Evolutionary conservation across 805 yeast species (phyloP).

Genomic region (Pichia rugopelliculosa): DNA sequence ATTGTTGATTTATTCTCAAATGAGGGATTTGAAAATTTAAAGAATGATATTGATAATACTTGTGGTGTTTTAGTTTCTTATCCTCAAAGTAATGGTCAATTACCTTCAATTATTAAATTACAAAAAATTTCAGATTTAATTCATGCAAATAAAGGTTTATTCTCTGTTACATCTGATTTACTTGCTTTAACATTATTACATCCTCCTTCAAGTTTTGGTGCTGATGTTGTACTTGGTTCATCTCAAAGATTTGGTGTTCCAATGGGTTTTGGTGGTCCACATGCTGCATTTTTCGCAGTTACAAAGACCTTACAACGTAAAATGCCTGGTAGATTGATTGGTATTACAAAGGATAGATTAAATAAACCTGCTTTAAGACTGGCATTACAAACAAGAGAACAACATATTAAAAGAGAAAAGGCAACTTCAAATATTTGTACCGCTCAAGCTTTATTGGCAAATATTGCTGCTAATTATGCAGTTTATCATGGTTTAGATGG

Average conservation of each 20-base stretch:
- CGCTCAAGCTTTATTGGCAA: constrained; percentile 93
- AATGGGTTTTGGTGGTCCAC: constrained; percentile 97
- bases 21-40: constrained; percentile 31
- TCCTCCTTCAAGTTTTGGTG: constrained; percentile 81
- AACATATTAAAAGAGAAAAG: constrained; percentile 93
- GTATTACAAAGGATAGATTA: constrained; percentile 83
- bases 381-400: constrained; percentile 97
- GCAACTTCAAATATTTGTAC: constrained; percentile 98
- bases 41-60: constrained; percentile 30
- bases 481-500: constrained; percentile 95
- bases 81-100: constrained; percentile 79
- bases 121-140: constrained; percentile 51
- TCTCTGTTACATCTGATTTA: constrained; percentile 86
- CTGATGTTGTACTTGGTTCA: constrained; percentile 88
- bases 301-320: constrained; percentile 75
- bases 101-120: constrained; percentile 43
- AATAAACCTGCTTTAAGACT: constrained; percentile 86
- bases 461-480: constrained; percentile 91
- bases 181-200: constrained; percentile 79
- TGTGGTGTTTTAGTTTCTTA: constrained; percentile 88
- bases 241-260: constrained; percentile 98
- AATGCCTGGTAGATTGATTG: constrained; percentile 95
- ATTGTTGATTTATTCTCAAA: constrained; percentile 45
- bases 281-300: constrained; percentile 95
- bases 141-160: constrained; percentile 65